phyloP scores from a whole-genome alignment of 768 basidiomycete species.

The Mycena polygramma region DNA sequence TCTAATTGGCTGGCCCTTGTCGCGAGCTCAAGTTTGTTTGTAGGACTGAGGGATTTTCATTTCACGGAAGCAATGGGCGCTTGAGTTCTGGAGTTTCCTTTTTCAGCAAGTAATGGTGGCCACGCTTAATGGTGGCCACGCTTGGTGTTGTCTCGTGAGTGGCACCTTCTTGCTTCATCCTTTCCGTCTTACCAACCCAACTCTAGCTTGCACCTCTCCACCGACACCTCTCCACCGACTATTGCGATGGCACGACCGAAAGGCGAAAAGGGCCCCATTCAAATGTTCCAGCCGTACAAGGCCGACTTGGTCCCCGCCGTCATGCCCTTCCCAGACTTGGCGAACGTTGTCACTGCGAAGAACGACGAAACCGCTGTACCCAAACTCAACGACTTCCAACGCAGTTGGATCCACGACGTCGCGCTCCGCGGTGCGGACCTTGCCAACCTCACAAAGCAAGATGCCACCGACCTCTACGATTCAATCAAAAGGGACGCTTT shows the following conservation, averaged over 20 bases:
- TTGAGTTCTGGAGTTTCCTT: too few relatives aligned
- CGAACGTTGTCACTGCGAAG: conserved; percentile 10
- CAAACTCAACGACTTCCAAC: conserved; percentile 20
- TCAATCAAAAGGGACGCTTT: conserved; percentile 21
- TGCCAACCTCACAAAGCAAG: neutral
- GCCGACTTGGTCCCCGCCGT: conserved; percentile 9
- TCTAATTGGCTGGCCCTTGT: too few relatives aligned
- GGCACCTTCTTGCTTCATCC: neutral
- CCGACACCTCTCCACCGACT: neutral
- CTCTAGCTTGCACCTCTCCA: neutral
- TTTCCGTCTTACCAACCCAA: neutral
- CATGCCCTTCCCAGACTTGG: conserved; percentile 29
- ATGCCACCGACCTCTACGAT: neutral
- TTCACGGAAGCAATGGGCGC: too few relatives aligned
- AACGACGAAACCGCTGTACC: conserved; percentile 14
- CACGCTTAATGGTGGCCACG: too few relatives aligned
- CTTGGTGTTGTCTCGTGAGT: neutral
- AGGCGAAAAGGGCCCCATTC: neutral
- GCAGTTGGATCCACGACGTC: conserved; percentile 21
- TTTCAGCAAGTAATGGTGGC: too few relatives aligned
- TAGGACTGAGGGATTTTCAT: too few relatives aligned
- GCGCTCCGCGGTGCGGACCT: conserved; percentile 14
- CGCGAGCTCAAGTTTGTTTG: too few relatives aligned
- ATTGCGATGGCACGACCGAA: conserved; percentile 4
- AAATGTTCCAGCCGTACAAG: conserved; percentile 29